Percentiles rank a stretch among this genome's conserved stretches.
Evolutionary conservation across 768 basidiomycete genomes (phyloP).

Genomic region (Tricholomella constricta): DNA sequence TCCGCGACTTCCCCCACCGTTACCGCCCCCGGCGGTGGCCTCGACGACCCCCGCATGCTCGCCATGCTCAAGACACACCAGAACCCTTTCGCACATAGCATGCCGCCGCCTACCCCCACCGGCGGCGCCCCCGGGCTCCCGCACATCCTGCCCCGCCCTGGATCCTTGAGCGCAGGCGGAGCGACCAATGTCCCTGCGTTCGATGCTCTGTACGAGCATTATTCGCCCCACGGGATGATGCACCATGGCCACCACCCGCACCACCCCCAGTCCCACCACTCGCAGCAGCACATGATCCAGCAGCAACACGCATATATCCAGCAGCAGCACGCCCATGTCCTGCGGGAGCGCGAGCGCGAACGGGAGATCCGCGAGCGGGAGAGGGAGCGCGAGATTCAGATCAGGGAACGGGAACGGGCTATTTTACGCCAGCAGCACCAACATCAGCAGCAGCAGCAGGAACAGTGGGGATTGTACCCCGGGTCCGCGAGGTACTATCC

Average conservation of each 20-base stretch:
- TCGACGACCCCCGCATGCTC: constrained; percentile 30
- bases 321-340: constrained; percentile 7
- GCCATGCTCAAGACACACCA: constrained; percentile 22
- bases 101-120: constrained; percentile 4
- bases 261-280: constrained; percentile 4
- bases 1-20: constrained; percentile 4
- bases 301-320: constrained; percentile 18
- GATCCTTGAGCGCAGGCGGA: neutral
- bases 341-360: constrained; percentile 3
- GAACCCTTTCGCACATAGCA: constrained; percentile 19
- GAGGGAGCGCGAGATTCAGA: constrained; percentile 5
- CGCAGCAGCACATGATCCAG: constrained; percentile 12
- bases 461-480: constrained; percentile 33
- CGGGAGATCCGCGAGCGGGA: constrained; percentile 12
- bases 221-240: constrained; percentile 19
- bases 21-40: constrained; percentile 23
- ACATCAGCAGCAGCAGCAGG: constrained; percentile 18
- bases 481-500: too few species aligned
- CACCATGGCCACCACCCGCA: constrained; percentile 4
- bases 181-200: constrained; percentile 24
- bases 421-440: constrained; percentile 19
- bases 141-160: constrained; percentile 19
- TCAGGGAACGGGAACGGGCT: constrained; percentile 8
- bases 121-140: constrained; percentile 12
- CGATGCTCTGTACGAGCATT: constrained; percentile 21